Percentiles rank a stretch among this genome's conserved stretches.
These are phyloP conservation scores for Phlyctochytrium planicorne DNA, from an alignment of 192 early-diverging fungal genomes.

Conservation along the genomic window DNA sequence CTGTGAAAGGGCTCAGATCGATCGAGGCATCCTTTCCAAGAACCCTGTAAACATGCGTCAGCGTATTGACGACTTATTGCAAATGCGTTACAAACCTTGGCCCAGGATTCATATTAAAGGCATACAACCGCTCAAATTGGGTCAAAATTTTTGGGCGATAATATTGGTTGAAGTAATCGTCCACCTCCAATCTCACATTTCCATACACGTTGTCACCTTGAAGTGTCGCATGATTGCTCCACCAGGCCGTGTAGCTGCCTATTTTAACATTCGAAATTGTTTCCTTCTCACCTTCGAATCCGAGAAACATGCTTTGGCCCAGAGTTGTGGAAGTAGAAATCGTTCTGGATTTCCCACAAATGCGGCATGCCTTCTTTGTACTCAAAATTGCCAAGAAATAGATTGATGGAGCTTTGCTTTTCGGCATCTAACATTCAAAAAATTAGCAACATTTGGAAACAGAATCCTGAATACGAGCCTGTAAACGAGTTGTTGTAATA, in stretches of 20 bases:
- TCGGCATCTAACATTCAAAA: slow-evolving; percentile 71
- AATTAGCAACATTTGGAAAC: neutral
- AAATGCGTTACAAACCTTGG: slow-evolving; percentile 19
- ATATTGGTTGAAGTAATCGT: slow-evolving; percentile 82
- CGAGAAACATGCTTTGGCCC: slow-evolving; percentile 45
- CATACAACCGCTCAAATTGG: slow-evolving; percentile 74
- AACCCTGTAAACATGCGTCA: slow-evolving; percentile 1
- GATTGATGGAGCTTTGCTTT: slow-evolving; percentile 93
- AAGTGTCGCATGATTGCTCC: slow-evolving; percentile 14
- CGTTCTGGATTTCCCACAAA: slow-evolving; percentile 76
- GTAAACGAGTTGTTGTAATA: slow-evolving; percentile 95
- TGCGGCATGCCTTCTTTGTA: slow-evolving; percentile 15
- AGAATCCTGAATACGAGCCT: slow-evolving; percentile 41
- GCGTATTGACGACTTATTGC: neutral
- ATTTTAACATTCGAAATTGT: slow-evolving; percentile 3
- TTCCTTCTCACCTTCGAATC: slow-evolving; percentile 47
- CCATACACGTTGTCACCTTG: neutral
- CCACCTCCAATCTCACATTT: slow-evolving; percentile 18
- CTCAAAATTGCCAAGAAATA: slow-evolving; percentile 77
- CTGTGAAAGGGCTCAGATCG: slow-evolving; percentile 51
- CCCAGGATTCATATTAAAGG: slow-evolving; percentile 79
- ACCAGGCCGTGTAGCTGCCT: slow-evolving; percentile 36
- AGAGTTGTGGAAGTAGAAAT: slow-evolving; percentile 77
- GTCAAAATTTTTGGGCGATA: slow-evolving; percentile 80
- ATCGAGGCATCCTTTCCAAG: slow-evolving; percentile 23